Percentiles rank a stretch among this genome's conserved stretches.
Conservation (phyloP, 2,329 filamentous ascomycete species). For the Aspergillus proliferans region DNA sequence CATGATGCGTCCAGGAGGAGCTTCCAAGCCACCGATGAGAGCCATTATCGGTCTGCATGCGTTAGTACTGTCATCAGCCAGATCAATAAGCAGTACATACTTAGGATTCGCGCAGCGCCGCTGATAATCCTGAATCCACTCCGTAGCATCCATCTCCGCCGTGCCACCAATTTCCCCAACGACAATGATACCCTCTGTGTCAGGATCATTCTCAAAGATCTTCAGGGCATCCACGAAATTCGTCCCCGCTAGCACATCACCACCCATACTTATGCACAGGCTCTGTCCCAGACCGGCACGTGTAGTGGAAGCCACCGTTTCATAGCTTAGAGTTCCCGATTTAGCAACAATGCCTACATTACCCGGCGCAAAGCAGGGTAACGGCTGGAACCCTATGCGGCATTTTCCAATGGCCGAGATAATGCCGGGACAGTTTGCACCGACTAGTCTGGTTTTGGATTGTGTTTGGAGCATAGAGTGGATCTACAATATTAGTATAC, state of each 20-base stretch:
- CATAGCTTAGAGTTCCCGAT: constrained; percentile 73
- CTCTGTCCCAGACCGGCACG: constrained; percentile 70
- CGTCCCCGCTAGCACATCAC: constrained; percentile 68
- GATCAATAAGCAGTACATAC: constrained; percentile 36
- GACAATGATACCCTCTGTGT: constrained; percentile 65
- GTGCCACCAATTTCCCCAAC: constrained; percentile 68
- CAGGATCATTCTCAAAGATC: constrained; percentile 59
- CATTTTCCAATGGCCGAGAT: constrained; percentile 67
- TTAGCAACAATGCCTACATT: constrained; percentile 72
- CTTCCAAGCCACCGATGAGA: constrained; percentile 60
- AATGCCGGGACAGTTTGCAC: constrained; percentile 76
- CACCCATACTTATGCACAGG: constrained; percentile 70
- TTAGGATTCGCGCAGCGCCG: constrained; percentile 55
- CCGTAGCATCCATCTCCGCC: constrained; percentile 64
- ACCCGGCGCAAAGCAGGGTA: constrained; percentile 64
- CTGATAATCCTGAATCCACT: constrained; percentile 64
- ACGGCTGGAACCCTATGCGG: constrained; percentile 68
- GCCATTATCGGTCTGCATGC: constrained; percentile 61
- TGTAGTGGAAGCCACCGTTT: constrained; percentile 69
- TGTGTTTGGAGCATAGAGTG: constrained; percentile 67
- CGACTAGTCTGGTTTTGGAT: constrained; percentile 64
- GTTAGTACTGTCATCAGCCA: constrained; percentile 9
- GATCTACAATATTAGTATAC: constrained; percentile 39
- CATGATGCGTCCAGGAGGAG: constrained; percentile 63
- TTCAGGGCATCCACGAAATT: constrained; percentile 65